Base-by-base conservation (phyloP, 164 flowering plant species). In the Annona cherimola region DNA sequence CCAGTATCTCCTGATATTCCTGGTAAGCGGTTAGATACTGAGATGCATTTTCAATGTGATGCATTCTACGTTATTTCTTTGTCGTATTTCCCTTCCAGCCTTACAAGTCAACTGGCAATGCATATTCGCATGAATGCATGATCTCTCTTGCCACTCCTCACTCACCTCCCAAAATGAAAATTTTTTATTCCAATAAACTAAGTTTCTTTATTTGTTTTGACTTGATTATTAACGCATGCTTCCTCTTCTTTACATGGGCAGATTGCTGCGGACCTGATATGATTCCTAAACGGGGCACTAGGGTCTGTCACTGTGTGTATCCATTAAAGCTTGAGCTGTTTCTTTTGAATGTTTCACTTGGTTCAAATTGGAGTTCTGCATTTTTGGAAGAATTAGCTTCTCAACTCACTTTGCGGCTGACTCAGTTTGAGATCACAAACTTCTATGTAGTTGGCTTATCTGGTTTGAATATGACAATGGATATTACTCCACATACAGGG, bases 251-350 rank as follows among this genome's bases (percentile, higher is more conserved):
- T 19, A 1, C 63, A 77, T 57, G 78, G 54, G 39, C 91, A 92
- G 98, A 81, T 71, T 92, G 97, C 78, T 94, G 98, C 85, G 79
- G 77, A 78, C 86, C 84, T 67, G 86, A 84, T 73, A 90, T 81
- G 89, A 92, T 92, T 70, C 80, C 74, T 71, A 90, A 86, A 81
- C 89, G 85, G 73, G 98, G 82, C 59, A 86, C 78, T 76, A 79
- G 26, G 55, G 86, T 76, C 74, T 95, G 99, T 81, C 94, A 86
- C 35, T 95, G 99, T 78, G 99, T 90, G 20, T 95, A 92, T 85
- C 99, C 99, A 57, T 80, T 95, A 74, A 87, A 87, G 85, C 77
- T 95, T 76, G 97, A 90, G 80, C 87, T 95, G 73, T 87, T 90
- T 62, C 91, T 95, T 42, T 61, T 87, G 70, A 91, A 91, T 78